Base-by-base conservation (phyloP, 108 stramenopile species). In the Parietichytrium sp. region DNA sequence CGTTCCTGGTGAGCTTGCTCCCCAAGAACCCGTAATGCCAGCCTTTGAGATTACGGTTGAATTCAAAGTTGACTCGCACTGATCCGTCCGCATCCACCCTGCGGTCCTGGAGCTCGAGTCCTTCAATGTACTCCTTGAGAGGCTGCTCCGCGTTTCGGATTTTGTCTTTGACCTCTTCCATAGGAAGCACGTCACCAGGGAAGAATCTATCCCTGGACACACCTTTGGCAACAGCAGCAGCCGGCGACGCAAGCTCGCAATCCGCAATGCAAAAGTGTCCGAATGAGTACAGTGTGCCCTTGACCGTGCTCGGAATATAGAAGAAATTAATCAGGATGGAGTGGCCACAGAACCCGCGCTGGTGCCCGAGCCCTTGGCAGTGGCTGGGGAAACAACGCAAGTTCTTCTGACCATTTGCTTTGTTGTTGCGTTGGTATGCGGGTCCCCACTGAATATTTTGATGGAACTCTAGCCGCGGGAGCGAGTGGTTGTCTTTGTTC, bases 351-450 rank as follows among this genome's bases (percentile, higher is more conserved):
- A 72, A 72, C 13, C 61, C 61, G 61, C 61, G 61, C 61, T 72
- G 61, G 33, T 72, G 61, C 15, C 61, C 61, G 0, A 72, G 61
- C 6, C 61, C 61, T 45, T 72, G 61, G 61, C 61, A 72, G 61
- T 72, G 61, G 61, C 45, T 72, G 20, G 61, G 61, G 33, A 72
- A 72, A 38, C 61, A 72, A 72, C 61, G 61, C 33, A 72, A 2
- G 3, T 72, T 72, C 42, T 72, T 72, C 33, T 72, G 61, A 12
- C 61, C 61, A 72, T 72, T 72, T 1, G 61, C 61, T 20, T 72
- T 72, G 61, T 72, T 72, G 61, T 72, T 72, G 15, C 61, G 61
- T 42, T 72, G 61, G 42, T 72, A 72, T 27, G 61, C 61, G 38
- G 36, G 61, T 10, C 38, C 61, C 61, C 61, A 72, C 33, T 72